Conservation (phyloP, 345 rosid species). For the Citrus cavaleriei region DNA sequence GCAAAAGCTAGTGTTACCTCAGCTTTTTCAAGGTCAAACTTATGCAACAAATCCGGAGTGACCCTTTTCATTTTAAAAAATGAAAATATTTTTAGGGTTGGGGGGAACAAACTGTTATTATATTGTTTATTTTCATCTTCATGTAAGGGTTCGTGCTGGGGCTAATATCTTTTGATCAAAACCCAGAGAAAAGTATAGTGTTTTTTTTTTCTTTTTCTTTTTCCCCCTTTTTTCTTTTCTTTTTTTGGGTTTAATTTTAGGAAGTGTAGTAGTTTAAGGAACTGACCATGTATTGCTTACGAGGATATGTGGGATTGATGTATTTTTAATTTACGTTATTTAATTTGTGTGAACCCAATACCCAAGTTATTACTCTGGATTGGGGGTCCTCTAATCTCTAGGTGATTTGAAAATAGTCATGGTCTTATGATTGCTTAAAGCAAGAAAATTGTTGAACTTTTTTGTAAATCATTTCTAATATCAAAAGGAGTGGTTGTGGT, state of each 20-base stretch:
- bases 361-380: background rate
- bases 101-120: background rate
- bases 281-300: background rate
- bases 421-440: slow-evolving; percentile 11
- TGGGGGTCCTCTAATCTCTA: background rate
- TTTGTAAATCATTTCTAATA: background rate
- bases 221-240: background rate
- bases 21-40: slow-evolving; percentile 36
- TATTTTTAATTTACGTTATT: background rate
- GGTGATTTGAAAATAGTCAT: background rate
- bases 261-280: background rate
- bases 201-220: background rate
- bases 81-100: background rate
- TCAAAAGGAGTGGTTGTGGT: slow-evolving; percentile 1
- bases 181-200: slow-evolving; percentile 1
- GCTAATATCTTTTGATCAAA: slow-evolving; percentile 3
- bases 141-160: slow-evolving; percentile 12
- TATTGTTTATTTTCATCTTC: background rate
- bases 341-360: slow-evolving; percentile 1
- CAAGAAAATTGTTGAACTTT: background rate
- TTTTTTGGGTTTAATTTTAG: background rate
- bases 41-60: slow-evolving; percentile 16
- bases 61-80: slow-evolving; percentile 16
- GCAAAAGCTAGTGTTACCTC: background rate
- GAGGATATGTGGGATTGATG: background rate